These are phyloP conservation scores for Pleurotus platypus DNA, from an alignment of 768 basidiomycete genomes.

Conservation along the genomic window DNA sequence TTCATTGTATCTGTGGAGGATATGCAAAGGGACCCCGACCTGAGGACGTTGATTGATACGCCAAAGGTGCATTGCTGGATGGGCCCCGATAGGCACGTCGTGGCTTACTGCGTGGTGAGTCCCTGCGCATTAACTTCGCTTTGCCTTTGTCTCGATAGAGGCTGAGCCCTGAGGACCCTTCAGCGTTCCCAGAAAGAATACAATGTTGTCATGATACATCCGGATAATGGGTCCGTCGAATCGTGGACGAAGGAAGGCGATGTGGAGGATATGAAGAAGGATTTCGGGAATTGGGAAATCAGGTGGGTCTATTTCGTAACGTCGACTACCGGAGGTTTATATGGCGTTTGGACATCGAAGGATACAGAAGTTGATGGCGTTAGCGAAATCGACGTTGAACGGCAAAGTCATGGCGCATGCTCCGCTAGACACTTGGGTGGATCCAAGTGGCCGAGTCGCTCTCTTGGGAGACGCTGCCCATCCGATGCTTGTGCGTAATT, in stretches of 20 bases:
- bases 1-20: constrained; percentile 41
- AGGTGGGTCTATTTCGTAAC: constrained; percentile 22
- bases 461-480: constrained; percentile 54
- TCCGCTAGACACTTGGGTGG: constrained; percentile 47
- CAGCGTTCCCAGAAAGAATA: constrained; percentile 34
- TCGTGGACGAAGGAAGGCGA: constrained; percentile 39
- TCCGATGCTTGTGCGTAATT: constrained; percentile 46
- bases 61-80: constrained; percentile 57
- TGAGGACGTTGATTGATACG: constrained; percentile 43
- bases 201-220: constrained; percentile 41
- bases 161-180: neutral
- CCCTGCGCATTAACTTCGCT: neutral
- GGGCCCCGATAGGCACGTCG: constrained; percentile 39
- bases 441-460: constrained; percentile 34
- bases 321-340: too few species aligned
- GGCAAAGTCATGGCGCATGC: constrained; percentile 44
- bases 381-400: constrained; percentile 38
- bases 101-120: constrained; percentile 31
- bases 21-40: constrained; percentile 46
- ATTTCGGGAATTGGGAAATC: constrained; percentile 45
- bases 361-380: constrained; percentile 38
- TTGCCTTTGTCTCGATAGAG: neutral
- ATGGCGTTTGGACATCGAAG: constrained; percentile 14
- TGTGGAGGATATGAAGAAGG: constrained; percentile 38
- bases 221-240: constrained; percentile 34